Percentiles rank a stretch among this genome's conserved stretches.
These are phyloP conservation scores for Metschnikowia koreensis DNA, from an alignment of 805 yeast genomes.

Conservation along the genomic window DNA sequence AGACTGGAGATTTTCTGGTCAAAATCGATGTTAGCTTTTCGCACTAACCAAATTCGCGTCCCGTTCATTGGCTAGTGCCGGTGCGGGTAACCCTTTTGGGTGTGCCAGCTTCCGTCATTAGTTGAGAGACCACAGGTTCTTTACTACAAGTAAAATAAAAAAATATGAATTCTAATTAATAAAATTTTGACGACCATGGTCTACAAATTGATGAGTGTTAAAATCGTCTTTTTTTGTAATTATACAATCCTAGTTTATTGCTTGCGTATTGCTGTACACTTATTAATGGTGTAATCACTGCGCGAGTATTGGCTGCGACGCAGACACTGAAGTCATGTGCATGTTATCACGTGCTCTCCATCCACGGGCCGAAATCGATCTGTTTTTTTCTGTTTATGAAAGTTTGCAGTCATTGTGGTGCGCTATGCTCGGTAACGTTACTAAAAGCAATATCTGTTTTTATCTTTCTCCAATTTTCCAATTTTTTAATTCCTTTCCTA, in stretches of 20 bases:
- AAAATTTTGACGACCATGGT: no score
- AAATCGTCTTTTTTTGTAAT: no score
- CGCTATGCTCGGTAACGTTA: no score
- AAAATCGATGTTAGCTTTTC: slow-evolving; percentile 5
- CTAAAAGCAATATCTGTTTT: no score
- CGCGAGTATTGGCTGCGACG: slow-evolving; percentile 4
- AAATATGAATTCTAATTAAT: no score
- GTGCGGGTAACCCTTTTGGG: slow-evolving; percentile 20
- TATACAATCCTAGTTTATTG: not conserved
- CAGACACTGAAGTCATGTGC: not conserved
- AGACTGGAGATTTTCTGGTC: slow-evolving; percentile 4
- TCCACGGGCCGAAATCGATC: no score
- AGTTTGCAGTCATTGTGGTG: no score
- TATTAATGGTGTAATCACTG: not conserved
- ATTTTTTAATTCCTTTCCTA: not conserved
- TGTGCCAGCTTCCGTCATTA: not conserved
- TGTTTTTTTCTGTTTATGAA: not conserved
- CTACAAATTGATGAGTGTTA: no score
- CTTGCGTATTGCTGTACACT: not conserved
- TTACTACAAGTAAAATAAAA: no score
- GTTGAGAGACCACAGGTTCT: no score
- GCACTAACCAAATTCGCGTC: slow-evolving; percentile 19
- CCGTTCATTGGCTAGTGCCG: slow-evolving; percentile 21
- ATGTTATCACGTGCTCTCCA: not conserved
- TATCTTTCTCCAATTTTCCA: not conserved